phyloP scores from a whole-genome alignment of 352 stramenopile genomes.

The Pythium vanterpoolii region DNA sequence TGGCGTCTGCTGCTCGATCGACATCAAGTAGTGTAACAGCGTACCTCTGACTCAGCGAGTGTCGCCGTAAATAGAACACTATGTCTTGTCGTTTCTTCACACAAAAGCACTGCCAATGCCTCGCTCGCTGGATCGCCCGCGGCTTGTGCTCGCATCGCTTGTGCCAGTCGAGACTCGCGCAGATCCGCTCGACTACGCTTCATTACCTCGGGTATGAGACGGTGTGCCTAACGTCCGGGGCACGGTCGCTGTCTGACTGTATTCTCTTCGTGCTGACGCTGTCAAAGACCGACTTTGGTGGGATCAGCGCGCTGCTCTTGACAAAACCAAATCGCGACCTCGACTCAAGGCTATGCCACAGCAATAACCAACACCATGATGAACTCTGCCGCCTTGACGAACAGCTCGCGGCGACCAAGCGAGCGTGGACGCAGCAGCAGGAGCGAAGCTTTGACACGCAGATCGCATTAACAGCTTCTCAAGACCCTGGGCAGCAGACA shows the following conservation, averaged over 20 bases:
- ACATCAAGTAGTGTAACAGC: constrained; percentile 3
- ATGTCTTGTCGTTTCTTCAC: background rate
- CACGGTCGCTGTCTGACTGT: too few relatives aligned
- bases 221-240: background rate
- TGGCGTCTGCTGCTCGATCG: constrained; percentile 10
- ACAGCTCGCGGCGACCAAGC: constrained; percentile 6
- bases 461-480: background rate
- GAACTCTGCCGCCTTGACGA: background rate
- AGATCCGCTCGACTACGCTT: constrained; percentile 14
- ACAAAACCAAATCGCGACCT: background rate
- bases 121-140: background rate
- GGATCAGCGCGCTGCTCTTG: constrained; percentile 10
- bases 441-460: constrained; percentile 6
- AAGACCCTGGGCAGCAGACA: background rate
- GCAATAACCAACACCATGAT: constrained; percentile 19
- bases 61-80: background rate
- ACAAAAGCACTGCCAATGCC: background rate
- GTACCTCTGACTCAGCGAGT: background rate
- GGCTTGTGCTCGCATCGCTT: constrained; percentile 22
- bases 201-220: background rate
- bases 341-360: background rate
- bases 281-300: constrained; percentile 16
- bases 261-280: background rate
- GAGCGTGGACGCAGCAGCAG: constrained; percentile 16
- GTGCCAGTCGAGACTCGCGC: constrained; percentile 16